These are phyloP conservation scores for Xerocomus minutiporus DNA, from an alignment of 1,284 basidiomycete species.

Conservation along the genomic window DNA sequence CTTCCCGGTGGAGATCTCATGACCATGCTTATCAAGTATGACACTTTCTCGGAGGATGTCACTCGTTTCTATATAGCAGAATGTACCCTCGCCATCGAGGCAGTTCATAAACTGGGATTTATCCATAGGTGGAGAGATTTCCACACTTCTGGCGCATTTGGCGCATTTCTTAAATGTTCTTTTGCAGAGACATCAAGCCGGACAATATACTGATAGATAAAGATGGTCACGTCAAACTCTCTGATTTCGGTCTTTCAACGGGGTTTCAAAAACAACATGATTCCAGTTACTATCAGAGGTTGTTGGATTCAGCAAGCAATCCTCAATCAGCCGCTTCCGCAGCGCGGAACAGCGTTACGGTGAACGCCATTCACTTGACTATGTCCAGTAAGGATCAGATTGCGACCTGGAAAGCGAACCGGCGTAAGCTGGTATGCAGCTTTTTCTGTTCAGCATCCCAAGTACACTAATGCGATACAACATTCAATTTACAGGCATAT, in stretches of 20 bases:
- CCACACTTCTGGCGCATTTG: not conserved
- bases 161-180: not conserved
- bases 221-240: constrained; percentile 90
- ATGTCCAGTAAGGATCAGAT: constrained; percentile 89
- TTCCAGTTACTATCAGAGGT: constrained; percentile 82
- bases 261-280: constrained; percentile 95
- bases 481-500: constrained; percentile 65
- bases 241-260: constrained; percentile 92
- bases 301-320: constrained; percentile 49
- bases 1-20: constrained; percentile 97
- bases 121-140: constrained; percentile 65
- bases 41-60: constrained; percentile 98
- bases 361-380: constrained; percentile 88
- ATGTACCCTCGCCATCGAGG: constrained; percentile 86
- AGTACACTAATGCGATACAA: not conserved
- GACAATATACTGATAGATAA: constrained; percentile 95
- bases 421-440: constrained; percentile 78
- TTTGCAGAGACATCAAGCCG: constrained; percentile 84
- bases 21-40: constrained; percentile 99
- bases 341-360: constrained; percentile 77
- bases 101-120: constrained; percentile 89
- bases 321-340: constrained; percentile 32
- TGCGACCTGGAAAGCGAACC: constrained; percentile 98
- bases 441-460: not conserved
- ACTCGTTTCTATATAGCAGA: constrained; percentile 98